A percentile compares a stretch with the other conserved stretches of the same genome.
phyloP scores from a whole-genome alignment of 2,329 filamentous ascomycete genomes.

The Fusarium palustre region DNA sequence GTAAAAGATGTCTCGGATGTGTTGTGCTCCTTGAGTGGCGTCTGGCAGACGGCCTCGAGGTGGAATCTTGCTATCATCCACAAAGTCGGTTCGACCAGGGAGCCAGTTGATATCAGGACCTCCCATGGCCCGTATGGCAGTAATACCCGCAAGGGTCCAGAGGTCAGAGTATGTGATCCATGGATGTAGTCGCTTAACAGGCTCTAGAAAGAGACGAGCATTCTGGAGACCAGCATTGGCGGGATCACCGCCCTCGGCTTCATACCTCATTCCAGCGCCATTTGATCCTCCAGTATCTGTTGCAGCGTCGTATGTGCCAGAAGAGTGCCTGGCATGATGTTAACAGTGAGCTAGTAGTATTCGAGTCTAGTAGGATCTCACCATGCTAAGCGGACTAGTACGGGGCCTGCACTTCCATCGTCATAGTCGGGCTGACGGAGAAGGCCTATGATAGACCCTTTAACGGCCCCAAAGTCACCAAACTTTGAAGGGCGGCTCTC shows the following conservation, averaged over 20 bases:
- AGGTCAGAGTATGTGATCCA: slow-evolving; percentile 21
- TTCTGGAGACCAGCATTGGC: slow-evolving; percentile 18
- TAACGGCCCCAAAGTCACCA: background rate
- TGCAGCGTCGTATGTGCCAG: slow-evolving; percentile 9
- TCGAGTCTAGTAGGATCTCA: background rate
- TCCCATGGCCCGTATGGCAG: background rate
- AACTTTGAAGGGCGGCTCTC: background rate
- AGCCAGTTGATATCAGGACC: slow-evolving; percentile 2
- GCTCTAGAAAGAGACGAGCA: slow-evolving; percentile 13
- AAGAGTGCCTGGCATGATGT: slow-evolving; percentile 1
- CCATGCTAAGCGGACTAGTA: slow-evolving; percentile 16
- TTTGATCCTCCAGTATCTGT: slow-evolving; percentile 14
- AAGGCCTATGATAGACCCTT: background rate
- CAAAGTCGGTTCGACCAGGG: slow-evolving; percentile 13
- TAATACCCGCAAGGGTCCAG: slow-evolving; percentile 9
- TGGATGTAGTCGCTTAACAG: slow-evolving; percentile 5
- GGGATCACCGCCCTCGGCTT: slow-evolving; percentile 16
- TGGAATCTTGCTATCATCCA: slow-evolving; percentile 10
- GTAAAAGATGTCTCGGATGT: slow-evolving; percentile 11
- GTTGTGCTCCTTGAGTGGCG: slow-evolving; percentile 10
- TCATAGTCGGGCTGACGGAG: slow-evolving; percentile 9
- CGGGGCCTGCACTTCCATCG: slow-evolving; percentile 12
- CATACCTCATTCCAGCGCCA: slow-evolving; percentile 14
- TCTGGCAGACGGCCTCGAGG: slow-evolving; percentile 15
- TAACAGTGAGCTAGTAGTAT: background rate